Evolutionary conservation across 495 filamentous ascomycete genomes (phyloP), one percentile per base, ranked within the genome.

Genomic region (Entonaema liquescens): DNA sequence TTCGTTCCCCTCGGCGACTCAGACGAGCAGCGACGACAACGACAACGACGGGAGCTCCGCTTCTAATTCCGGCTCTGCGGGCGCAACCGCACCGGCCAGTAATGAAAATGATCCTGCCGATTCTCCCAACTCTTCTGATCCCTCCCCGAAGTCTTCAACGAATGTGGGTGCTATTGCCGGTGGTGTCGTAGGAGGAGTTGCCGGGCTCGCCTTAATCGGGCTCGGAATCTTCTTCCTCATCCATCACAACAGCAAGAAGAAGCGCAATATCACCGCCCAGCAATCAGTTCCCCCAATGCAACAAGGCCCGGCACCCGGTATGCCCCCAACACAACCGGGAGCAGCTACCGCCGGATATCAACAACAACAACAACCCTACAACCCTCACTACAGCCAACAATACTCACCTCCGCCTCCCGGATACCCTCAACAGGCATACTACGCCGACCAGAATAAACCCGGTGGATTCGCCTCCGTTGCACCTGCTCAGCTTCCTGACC

Each of bases 101-200:
- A 65, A 60, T 58, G 56, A 29, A 21, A 63, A 42, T 2, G 31
- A 47, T 0, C 49, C 62, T 19, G 35, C 36, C 1, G 9, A 12
- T 1, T 62, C 31, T 23, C 12, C 47, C 36, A 53, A 11, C 12
- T 55, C 44, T 25, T 62, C 40, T 19, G 11, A 0, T 21, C 19
- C 59, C 13, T 61, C 59, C 13, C 58, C 56, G 9, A 55, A 54
- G 6, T 79, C 78, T 2, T 73, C 74, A n/a, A 77, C 74, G 1
- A 77, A 76, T 25, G 62, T 80, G 21, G 81, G 80, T 15, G 78
- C 83, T 53, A 83, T 87, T 44, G 81, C 80, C 8, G 84, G 84
- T 12, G 84, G 84, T 38, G 81, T 81, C 25, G 77, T 86, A 6
- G 84, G 84, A 33, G 84, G 83, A 21, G 73, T 85, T 29, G 84